Conservation (phyloP, 768 basidiomycete species). For the Artomyces pyxidatus region DNA sequence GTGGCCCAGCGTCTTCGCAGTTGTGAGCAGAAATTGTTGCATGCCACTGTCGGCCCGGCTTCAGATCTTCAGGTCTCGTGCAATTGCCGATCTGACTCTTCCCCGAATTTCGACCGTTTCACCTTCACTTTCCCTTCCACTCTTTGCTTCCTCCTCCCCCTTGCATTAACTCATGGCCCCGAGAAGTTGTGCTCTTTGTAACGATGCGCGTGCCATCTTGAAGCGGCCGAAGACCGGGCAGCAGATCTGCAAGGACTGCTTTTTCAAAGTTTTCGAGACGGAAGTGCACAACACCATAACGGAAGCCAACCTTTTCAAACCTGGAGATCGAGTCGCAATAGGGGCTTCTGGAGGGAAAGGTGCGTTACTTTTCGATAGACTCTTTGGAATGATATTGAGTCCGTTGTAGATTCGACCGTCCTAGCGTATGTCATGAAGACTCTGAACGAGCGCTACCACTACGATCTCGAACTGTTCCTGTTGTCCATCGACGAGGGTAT, state of each 20-base stretch:
- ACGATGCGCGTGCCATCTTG: slow-evolving; percentile 72
- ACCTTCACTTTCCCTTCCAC: slow-evolving; percentile 1
- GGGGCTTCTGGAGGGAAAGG: slow-evolving; percentile 99
- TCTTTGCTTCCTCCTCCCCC: too few relatives aligned
- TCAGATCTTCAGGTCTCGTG: too few relatives aligned
- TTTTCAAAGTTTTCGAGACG: slow-evolving; percentile 95
- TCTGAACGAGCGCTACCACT: slow-evolving; percentile 88
- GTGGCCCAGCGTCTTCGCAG: background rate
- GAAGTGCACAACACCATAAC: slow-evolving; percentile 96
- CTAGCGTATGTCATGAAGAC: slow-evolving; percentile 96
- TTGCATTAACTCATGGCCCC: slow-evolving; percentile 62
- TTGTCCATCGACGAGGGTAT: slow-evolving; percentile 99
- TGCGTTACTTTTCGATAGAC: slow-evolving; percentile 25
- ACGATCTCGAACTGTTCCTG: slow-evolving; percentile 84
- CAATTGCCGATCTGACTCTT: too few relatives aligned
- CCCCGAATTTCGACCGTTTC: background rate
- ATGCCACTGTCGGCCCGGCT: too few relatives aligned
- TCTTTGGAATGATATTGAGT: too few relatives aligned
- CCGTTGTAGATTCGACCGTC: slow-evolving; percentile 98
- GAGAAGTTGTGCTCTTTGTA: slow-evolving; percentile 69
- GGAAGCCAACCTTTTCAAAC: slow-evolving; percentile 73
- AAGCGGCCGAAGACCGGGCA: slow-evolving; percentile 96
- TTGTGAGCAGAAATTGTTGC: background rate
- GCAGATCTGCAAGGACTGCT: slow-evolving; percentile 93
- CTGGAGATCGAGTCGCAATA: slow-evolving; percentile 90